Conservation (phyloP, 2,329 filamentous ascomycete genomes). For the Aureobasidium namibiae region DNA sequence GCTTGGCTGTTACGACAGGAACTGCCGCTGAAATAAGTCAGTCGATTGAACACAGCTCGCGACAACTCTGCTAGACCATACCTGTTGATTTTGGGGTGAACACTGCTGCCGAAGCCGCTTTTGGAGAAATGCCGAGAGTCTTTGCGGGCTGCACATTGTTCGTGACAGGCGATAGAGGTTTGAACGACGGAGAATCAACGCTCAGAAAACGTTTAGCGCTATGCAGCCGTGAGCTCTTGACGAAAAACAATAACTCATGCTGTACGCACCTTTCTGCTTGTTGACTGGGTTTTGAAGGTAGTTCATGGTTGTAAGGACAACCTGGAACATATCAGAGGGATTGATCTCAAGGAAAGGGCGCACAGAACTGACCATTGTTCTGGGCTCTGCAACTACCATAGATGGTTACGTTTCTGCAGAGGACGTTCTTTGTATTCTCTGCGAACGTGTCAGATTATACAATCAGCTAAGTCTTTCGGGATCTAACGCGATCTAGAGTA, state of each 20-base stretch:
- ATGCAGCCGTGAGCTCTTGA: not conserved
- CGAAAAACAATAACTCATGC: not conserved
- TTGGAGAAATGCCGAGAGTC: slow-evolving; percentile 74
- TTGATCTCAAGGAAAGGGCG: not conserved
- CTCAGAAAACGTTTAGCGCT: slow-evolving; percentile 47
- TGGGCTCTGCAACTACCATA: slow-evolving; percentile 90
- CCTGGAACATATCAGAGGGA: slow-evolving; percentile 30
- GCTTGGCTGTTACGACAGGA: slow-evolving; percentile 37
- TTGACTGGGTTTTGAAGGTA: slow-evolving; percentile 47
- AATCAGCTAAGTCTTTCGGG: not conserved
- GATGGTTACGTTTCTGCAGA: slow-evolving; percentile 87
- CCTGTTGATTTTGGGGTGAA: slow-evolving; percentile 61
- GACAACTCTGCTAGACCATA: slow-evolving; percentile 13
- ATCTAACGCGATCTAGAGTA: not conserved
- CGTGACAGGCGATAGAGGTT: slow-evolving; percentile 51
- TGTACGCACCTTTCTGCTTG: slow-evolving; percentile 47
- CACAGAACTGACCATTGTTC: slow-evolving; percentile 54
- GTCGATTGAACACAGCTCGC: not conserved
- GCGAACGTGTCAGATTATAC: slow-evolving; percentile 4
- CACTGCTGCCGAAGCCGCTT: slow-evolving; percentile 79
- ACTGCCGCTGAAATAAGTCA: slow-evolving; percentile 30
- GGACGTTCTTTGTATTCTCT: slow-evolving; percentile 68
- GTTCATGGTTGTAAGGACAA: slow-evolving; percentile 84
- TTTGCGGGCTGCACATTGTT: slow-evolving; percentile 47
- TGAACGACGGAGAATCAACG: slow-evolving; percentile 94